A percentile compares a stretch with the other conserved stretches of the same genome.
Evolutionary conservation across 2,329 filamentous ascomycete species (phyloP).

Genomic region (Didymella arachidicola): DNA sequence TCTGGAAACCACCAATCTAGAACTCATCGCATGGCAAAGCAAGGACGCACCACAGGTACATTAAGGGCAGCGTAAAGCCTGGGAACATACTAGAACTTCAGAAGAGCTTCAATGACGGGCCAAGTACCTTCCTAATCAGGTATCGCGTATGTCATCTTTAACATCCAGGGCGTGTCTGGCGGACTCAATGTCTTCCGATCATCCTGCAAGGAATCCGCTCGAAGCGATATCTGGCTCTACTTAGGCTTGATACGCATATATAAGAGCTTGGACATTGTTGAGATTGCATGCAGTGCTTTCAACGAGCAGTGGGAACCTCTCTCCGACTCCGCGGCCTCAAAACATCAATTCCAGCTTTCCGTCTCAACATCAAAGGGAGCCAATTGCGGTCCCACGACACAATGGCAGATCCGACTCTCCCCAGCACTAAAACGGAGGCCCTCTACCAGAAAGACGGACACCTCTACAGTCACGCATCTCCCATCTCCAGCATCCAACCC

Average conservation of each 20-base stretch:
- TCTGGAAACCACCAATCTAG: too few relatives aligned
- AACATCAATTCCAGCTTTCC: not conserved
- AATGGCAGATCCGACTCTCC: constrained; percentile 8
- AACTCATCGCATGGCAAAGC: too few relatives aligned
- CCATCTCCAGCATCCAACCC: constrained; percentile 58
- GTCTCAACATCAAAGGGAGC: not conserved
- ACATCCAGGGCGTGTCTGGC: constrained; percentile 12
- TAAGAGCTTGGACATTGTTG: not conserved
- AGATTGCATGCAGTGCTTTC: not conserved
- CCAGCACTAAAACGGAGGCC: constrained; percentile 34
- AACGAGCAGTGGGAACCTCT: not conserved
- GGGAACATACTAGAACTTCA: constrained; percentile 3
- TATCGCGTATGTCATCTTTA: constrained; percentile 20
- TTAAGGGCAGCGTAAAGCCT: too few relatives aligned
- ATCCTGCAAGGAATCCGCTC: not conserved
- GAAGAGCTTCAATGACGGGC: not conserved
- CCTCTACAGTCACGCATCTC: constrained; percentile 55
- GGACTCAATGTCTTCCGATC: not conserved
- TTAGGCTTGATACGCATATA: not conserved
- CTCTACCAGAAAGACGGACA: constrained; percentile 53
- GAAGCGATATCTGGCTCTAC: not conserved
- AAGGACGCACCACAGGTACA: too few relatives aligned
- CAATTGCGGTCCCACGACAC: not conserved
- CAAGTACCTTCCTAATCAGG: constrained; percentile 23
- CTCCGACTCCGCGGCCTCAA: not conserved